A percentile compares a stretch with the other conserved stretches of the same genome.
Conservation (phyloP, 2,329 filamentous ascomycete genomes). For the Tolypocladium amazonense region DNA sequence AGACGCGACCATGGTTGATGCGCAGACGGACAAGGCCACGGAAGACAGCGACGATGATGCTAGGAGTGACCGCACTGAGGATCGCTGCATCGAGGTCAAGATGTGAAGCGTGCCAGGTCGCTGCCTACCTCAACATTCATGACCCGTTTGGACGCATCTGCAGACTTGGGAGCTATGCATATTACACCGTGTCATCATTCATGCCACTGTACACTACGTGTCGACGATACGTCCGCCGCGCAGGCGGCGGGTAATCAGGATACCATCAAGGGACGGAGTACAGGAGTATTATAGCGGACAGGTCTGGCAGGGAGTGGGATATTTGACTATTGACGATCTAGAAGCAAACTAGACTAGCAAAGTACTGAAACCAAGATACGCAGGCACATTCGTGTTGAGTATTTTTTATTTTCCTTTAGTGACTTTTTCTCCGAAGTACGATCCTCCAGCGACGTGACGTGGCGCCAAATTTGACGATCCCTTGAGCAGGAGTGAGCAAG, state of each 20-base stretch:
- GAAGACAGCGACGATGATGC: slow-evolving; percentile 1
- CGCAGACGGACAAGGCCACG: not conserved
- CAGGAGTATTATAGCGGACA: not conserved
- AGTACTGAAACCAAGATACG: slow-evolving; percentile 3
- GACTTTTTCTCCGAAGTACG: not conserved
- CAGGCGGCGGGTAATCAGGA: not conserved
- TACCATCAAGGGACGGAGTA: not conserved
- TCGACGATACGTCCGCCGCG: not conserved
- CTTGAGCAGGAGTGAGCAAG: not conserved
- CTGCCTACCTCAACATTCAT: not conserved
- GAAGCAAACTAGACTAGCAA: slow-evolving; percentile 7
- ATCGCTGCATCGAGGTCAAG: slow-evolving; percentile 1
- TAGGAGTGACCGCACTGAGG: not conserved
- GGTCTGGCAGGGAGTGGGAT: slow-evolving; percentile 6
- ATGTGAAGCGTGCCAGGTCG: not conserved
- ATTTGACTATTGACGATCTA: slow-evolving; percentile 7
- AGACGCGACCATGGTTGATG: slow-evolving; percentile 9
- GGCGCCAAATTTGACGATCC: not conserved
- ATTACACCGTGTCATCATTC: not conserved
- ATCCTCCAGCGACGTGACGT: not conserved
- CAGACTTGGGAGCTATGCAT: not conserved
- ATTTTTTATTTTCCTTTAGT: not conserved
- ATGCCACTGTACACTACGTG: not conserved
- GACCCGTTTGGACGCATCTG: not conserved
- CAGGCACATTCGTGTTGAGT: slow-evolving; percentile 1